Base-by-base conservation (phyloP, 192 early-diverging fungal genomes). In the Kappamyces sp. region DNA sequence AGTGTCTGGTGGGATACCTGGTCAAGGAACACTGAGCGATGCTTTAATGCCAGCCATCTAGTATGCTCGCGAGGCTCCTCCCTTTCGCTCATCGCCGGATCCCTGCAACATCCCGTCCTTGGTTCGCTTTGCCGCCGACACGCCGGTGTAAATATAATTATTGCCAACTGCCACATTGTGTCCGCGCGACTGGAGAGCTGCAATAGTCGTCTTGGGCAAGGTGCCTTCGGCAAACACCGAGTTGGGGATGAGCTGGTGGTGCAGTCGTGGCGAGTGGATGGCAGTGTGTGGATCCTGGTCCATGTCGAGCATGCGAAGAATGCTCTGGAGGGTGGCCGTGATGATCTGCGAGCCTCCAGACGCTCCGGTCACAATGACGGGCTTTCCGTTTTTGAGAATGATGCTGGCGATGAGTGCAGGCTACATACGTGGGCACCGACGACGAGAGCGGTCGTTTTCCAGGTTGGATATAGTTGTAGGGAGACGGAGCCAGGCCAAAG, bases 191-290 rank as follows among this genome's bases (percentile, higher is more conserved):
- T n/a, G n/a, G n/a, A n/a, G n/a, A n/a, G n/a, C n/a, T n/a, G n/a
- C n/a, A n/a, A n/a, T n/a, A n/a, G n/a, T n/a, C n/a, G n/a, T n/a
- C n/a, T n/a, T n/a, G n/a, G n/a, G n/a, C n/a, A n/a, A n/a, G n/a
- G n/a, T n/a, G n/a, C n/a, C n/a, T n/a, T n/a, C n/a, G n/a, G n/a
- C n/a, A n/a, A n/a, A n/a, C 34, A 72, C 75, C 59, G 68, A 59
- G 61, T 95, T 74, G 2, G 94, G 94, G 53, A 94, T 64, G 51
- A 98, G 79, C 68, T 98, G 94, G 66, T 95, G 90, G 68, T 98
- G 94, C 38, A 90, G 64, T 9, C 94, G 80, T 3, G 89, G 86
- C 37, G 62, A 51, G 43, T 82, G 79, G 0, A 96, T 71, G 0
- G 94, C 93, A 13, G 84, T 62, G 53, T 76, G 78, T 0, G 90